Base-by-base conservation (phyloP, 2,329 filamentous ascomycete species). In the Sarocladiaceae sp. region DNA sequence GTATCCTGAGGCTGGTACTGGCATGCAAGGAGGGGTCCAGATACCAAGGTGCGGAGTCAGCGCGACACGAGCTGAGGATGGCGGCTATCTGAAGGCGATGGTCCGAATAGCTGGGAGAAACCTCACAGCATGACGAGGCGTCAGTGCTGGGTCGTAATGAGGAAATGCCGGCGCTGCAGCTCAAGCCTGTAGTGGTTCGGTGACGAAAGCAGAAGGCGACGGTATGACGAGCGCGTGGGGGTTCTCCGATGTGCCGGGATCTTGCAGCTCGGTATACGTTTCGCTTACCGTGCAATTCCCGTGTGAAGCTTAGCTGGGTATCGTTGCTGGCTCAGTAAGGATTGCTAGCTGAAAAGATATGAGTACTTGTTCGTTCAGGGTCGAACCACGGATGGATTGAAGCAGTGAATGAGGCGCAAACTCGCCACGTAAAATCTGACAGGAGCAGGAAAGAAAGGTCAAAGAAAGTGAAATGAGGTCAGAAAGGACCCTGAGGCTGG, bases 201-300 rank as follows among this genome's bases (percentile, higher is more conserved):
- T 48, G 44, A 48, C 44, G 44, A 22, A 48, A 28, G 44, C 7
- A 48, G 44, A n/a, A 46, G 23, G 25, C 23, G 40, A 33, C 7
- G 44, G 25, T 48, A 29, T 25, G 28, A 33, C 44, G 18, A 33
- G 25, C 44, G 44, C 26, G 44, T 29, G 40, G 22, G 40, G 44
- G 44, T 17, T 26, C 7, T 44, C 40, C 40, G 23, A 44, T n/a
- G 40, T 44, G 17, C 40, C 40, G 23, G 23, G 40, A 26, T 26
- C 10, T n/a, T 23, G 26, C 22, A 22, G 37, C 40, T 44, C 23
- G 17, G 18, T 6, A 4, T n/a, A 12, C 3, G 11, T 22, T 28
- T 22, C 11, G 26, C n/a, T 20, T 22, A 37, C 35, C 8, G 7
- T 37, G 35, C 35, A 37, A 17, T n/a, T 12, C 8, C 35, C 18